Conservation (phyloP, 2,329 filamentous ascomycete genomes). For the Calycina marina region DNA sequence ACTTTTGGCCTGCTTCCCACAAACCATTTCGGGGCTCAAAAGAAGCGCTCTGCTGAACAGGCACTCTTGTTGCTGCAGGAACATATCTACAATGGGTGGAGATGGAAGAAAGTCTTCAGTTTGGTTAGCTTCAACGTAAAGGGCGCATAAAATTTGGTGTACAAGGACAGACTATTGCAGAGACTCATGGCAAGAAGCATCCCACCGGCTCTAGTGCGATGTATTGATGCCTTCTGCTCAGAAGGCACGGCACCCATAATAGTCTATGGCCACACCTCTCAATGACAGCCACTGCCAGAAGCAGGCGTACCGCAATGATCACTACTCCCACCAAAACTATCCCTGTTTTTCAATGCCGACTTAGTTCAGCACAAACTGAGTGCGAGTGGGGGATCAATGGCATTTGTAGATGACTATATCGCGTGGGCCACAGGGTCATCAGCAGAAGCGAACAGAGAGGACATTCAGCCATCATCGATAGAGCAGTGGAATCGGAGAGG, state of each 20-base stretch:
- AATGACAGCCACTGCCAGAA: background rate
- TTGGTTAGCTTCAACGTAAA: background rate
- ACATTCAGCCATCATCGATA: conserved; percentile 17
- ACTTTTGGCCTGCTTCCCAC: conserved; percentile 20
- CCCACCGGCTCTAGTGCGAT: background rate
- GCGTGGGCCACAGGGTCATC: conserved; percentile 7
- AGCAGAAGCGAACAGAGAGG: conserved; percentile 12
- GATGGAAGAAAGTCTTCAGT: background rate
- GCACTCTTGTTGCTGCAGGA: conserved; percentile 22
- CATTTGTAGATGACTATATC: conserved; percentile 20
- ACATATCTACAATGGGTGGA: conserved; percentile 20
- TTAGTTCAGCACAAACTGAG: conserved; percentile 16
- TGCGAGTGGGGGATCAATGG: conserved; percentile 17
- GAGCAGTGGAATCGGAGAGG: conserved; percentile 14
- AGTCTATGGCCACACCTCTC: background rate
- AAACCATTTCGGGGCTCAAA: conserved; percentile 26
- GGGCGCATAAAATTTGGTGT: background rate
- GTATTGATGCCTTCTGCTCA: background rate
- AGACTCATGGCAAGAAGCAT: background rate
- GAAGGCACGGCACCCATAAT: background rate
- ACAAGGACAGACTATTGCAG: background rate
- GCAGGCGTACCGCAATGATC: conserved; percentile 21
- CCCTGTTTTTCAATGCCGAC: conserved; percentile 21
- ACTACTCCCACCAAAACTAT: conserved; percentile 24
- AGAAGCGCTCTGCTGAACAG: conserved; percentile 23